Percentiles rank a stretch among this genome's conserved stretches.
phyloP scores from a whole-genome alignment of 2,329 filamentous ascomycete species.

The Sporothrix variecibatus region DNA sequence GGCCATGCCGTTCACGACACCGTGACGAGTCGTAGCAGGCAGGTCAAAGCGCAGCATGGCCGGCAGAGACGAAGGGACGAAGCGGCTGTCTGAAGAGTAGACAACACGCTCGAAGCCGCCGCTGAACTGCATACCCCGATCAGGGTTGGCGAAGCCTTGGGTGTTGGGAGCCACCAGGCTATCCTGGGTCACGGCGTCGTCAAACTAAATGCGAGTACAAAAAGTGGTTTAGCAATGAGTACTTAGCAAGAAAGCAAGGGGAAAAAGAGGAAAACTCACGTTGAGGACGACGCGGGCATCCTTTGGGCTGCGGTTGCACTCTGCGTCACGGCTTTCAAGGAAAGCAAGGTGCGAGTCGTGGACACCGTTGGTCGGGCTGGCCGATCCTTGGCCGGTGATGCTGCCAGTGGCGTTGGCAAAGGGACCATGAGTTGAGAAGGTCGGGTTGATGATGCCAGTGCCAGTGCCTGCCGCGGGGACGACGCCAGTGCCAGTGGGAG shows the following conservation, averaged over 20 bases:
- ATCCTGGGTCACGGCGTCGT: conserved; percentile 28
- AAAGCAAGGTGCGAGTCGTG: background rate
- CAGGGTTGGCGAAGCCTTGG: conserved; percentile 31
- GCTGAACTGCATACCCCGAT: conserved; percentile 40
- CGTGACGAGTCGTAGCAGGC: conserved; percentile 30
- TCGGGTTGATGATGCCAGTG: background rate
- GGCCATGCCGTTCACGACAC: conserved; percentile 29
- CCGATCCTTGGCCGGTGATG: background rate
- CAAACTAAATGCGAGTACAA: conserved; percentile 32
- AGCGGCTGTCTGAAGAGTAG: conserved; percentile 30
- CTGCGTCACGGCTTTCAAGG: background rate
- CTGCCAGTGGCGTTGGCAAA: conserved; percentile 7
- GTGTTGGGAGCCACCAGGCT: conserved; percentile 16
- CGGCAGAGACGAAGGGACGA: conserved; percentile 32
- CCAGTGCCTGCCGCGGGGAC: background rate
- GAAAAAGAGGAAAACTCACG: background rate
- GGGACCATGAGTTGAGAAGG: background rate
- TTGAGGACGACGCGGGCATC: background rate
- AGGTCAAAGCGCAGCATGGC: conserved; percentile 35
- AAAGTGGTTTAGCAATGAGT: background rate
- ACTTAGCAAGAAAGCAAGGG: background rate
- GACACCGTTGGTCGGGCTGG: background rate
- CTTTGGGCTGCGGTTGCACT: conserved; percentile 2
- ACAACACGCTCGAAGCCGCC: conserved; percentile 38
- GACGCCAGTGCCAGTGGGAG: background rate